Conservation (phyloP, 2,329 filamentous ascomycete species). For the Xylariaceae sp. region DNA sequence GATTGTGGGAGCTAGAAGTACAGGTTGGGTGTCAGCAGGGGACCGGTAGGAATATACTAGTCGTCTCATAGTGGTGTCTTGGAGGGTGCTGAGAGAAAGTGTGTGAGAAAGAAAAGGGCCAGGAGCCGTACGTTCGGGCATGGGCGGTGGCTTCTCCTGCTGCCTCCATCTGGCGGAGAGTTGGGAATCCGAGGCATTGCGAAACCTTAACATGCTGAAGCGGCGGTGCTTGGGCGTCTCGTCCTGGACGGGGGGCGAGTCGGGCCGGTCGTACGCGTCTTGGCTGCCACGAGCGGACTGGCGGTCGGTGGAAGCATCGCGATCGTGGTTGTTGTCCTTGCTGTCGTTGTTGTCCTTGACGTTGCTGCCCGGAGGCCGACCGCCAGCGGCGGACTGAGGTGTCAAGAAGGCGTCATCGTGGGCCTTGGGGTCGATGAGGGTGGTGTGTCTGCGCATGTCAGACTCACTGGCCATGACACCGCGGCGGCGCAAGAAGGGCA, state of each 20-base stretch:
- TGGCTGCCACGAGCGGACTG: conserved; percentile 24
- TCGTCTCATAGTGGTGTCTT: no score
- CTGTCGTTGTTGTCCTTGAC: conserved; percentile 14
- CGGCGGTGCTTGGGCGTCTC: conserved; percentile 57
- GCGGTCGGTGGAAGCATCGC: conserved; percentile 22
- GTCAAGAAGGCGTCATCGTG: conserved; percentile 20
- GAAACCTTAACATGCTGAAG: conserved; percentile 75
- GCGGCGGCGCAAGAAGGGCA: conserved; percentile 62
- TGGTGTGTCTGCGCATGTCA: conserved; percentile 55
- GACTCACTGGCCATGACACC: conserved; percentile 59
- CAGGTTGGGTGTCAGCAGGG: conserved; percentile 22
- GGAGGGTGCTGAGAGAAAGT: background rate
- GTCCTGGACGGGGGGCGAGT: conserved; percentile 52
- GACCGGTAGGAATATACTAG: background rate
- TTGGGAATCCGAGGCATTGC: conserved; percentile 91
- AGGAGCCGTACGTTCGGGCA: conserved; percentile 51
- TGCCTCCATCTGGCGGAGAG: conserved; percentile 73
- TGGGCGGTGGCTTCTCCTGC: conserved; percentile 58
- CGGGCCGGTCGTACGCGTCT: conserved; percentile 37
- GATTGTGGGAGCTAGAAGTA: conserved; percentile 62
- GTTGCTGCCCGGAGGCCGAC: conserved; percentile 12
- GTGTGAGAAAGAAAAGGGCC: background rate
- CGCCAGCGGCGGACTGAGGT: conserved; percentile 12
- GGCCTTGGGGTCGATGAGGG: conserved; percentile 31
- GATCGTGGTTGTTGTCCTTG: background rate